Percentiles rank a stretch among this genome's conserved stretches.
Conservation (phyloP, 306 rosid genomes). For the Neltuma alba region DNA sequence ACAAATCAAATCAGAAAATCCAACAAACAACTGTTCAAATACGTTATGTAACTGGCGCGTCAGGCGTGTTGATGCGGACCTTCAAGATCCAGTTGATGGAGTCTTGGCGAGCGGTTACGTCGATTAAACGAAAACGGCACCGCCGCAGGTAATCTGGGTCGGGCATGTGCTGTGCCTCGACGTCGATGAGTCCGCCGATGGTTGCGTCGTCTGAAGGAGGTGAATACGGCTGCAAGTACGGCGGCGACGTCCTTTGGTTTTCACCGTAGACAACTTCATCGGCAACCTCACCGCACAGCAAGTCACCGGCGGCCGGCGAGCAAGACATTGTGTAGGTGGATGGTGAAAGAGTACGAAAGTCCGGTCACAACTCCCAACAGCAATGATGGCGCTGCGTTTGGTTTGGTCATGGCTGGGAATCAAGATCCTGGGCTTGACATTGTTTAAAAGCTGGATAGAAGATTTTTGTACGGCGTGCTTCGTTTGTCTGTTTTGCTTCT, state of each 20-base stretch:
- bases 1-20: not conserved
- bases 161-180: slow-evolving; percentile 50
- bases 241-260: not conserved
- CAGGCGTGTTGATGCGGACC: slow-evolving; percentile 18
- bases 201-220: slow-evolving; percentile 22
- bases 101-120: slow-evolving; percentile 57
- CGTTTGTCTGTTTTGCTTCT: slow-evolving; percentile 32
- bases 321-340: slow-evolving; percentile 29
- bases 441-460: not conserved
- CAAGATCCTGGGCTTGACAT: slow-evolving; percentile 39
- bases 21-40: not conserved
- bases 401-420: slow-evolving; percentile 37
- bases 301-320: slow-evolving; percentile 29
- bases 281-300: slow-evolving; percentile 39
- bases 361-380: not conserved
- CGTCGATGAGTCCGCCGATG: slow-evolving; percentile 29
- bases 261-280: slow-evolving; percentile 23
- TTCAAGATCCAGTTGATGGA: slow-evolving; percentile 81
- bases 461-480: not conserved
- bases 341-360: not conserved
- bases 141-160: slow-evolving; percentile 44
- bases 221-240: not conserved
- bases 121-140: slow-evolving; percentile 48
- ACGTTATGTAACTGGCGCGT: not conserved
- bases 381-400: not conserved